These are phyloP conservation scores for Penicillium concentricum DNA, from an alignment of 2,329 filamentous ascomycete genomes.

Conservation along the genomic window DNA sequence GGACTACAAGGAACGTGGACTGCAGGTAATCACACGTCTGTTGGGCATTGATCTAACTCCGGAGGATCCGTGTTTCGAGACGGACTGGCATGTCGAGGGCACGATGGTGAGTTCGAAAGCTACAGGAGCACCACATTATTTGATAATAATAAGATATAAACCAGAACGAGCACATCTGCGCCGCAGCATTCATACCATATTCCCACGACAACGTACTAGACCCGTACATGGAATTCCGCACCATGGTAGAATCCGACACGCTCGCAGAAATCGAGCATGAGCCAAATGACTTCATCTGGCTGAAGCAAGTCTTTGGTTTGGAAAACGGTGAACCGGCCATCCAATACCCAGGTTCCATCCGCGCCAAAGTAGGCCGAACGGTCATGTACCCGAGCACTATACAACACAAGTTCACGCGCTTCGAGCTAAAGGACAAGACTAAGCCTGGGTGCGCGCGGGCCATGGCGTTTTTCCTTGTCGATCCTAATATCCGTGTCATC, in stretches of 20 bases:
- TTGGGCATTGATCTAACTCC: slow-evolving; percentile 60
- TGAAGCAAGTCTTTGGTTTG: slow-evolving; percentile 31
- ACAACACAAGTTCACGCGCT: slow-evolving; percentile 54
- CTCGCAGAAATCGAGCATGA: slow-evolving; percentile 33
- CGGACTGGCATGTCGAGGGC: slow-evolving; percentile 52
- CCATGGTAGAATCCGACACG: slow-evolving; percentile 33
- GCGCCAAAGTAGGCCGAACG: slow-evolving; percentile 18
- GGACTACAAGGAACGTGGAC: slow-evolving; percentile 43
- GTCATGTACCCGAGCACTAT: slow-evolving; percentile 37
- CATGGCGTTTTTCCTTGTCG: slow-evolving; percentile 59
- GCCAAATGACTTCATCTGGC: slow-evolving; percentile 30
- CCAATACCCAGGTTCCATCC: slow-evolving; percentile 26
- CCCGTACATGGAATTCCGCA: slow-evolving; percentile 53
- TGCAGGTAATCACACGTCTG: slow-evolving; percentile 66
- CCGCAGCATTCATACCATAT: slow-evolving; percentile 63
- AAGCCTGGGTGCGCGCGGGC: slow-evolving; percentile 56
- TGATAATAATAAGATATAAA: not conserved
- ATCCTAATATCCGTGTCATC: slow-evolving; percentile 55
- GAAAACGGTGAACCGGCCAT: slow-evolving; percentile 25
- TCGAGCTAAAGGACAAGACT: slow-evolving; percentile 51
- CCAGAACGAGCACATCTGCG: slow-evolving; percentile 63
- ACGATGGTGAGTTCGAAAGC: slow-evolving; percentile 29
- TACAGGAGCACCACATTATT: too few relatives aligned
- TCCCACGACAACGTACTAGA: slow-evolving; percentile 60
- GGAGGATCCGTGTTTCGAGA: slow-evolving; percentile 54